Conservation (phyloP, 352 stramenopile genomes). For the Salisapilia sapeloensis region DNA sequence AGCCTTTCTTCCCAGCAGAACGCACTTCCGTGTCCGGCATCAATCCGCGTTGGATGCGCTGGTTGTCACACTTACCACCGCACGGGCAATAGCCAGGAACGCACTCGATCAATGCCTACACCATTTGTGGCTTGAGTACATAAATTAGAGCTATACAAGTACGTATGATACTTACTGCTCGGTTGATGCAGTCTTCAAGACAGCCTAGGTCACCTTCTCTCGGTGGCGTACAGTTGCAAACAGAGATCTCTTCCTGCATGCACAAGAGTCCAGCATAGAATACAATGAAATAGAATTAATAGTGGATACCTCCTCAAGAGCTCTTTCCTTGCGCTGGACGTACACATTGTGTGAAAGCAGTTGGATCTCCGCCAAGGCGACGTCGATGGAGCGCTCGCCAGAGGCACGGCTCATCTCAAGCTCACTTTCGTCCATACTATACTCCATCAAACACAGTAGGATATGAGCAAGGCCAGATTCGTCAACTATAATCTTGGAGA, state of each 20-base stretch:
- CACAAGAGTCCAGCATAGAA: background rate
- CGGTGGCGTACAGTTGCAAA: conserved; percentile 32
- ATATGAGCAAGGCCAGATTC: too few relatives aligned
- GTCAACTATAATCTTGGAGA: too few relatives aligned
- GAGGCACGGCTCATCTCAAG: conserved; percentile 38
- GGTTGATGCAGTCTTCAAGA: conserved; percentile 61
- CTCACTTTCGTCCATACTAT: conserved; percentile 8
- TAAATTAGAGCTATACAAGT: background rate
- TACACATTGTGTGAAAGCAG: conserved; percentile 61
- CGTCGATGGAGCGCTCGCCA: conserved; percentile 42
- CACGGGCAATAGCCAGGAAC: conserved; percentile 36
- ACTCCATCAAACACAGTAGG: too few relatives aligned
- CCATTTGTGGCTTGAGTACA: background rate
- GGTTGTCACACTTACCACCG: conserved; percentile 48
- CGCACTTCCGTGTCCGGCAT: conserved; percentile 36
- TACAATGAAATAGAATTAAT: background rate
- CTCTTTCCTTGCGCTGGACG: conserved; percentile 43
- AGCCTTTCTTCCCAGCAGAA: conserved; percentile 37
- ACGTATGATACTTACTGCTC: conserved; percentile 14
- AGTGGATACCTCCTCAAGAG: conserved; percentile 15
- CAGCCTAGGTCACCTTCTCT: conserved; percentile 23
- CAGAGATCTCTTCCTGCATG: conserved; percentile 44
- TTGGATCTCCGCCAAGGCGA: conserved; percentile 49
- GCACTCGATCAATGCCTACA: conserved; percentile 50
- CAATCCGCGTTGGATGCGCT: conserved; percentile 43